These are phyloP conservation scores for Poa annua DNA, from an alignment of 176 grass and related monocot species.

Conservation along the genomic window DNA sequence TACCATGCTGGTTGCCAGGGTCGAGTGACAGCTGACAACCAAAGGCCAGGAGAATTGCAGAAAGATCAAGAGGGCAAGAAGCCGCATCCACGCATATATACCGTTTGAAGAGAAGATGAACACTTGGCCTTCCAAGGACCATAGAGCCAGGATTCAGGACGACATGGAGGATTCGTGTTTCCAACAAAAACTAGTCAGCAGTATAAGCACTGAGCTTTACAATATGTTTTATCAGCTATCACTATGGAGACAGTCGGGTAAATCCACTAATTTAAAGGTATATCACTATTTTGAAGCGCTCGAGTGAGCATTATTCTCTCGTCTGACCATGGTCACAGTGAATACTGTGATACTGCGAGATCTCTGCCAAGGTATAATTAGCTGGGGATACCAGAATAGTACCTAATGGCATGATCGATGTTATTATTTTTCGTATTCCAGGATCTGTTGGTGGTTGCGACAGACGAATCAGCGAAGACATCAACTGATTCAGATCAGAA, in stretches of 20 bases:
- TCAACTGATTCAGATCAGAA: slow-evolving; percentile 14
- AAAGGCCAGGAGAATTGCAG: slow-evolving; percentile 16
- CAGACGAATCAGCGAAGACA: slow-evolving; percentile 38
- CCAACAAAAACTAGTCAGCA: slow-evolving; percentile 10
- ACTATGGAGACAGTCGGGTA: background rate
- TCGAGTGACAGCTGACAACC: background rate
- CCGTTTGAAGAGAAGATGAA: background rate
- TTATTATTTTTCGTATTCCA: background rate
- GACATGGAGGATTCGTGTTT: background rate
- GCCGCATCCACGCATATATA: background rate
- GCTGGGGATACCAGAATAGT: background rate
- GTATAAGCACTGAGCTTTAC: slow-evolving; percentile 5
- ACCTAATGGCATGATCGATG: background rate
- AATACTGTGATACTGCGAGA: slow-evolving; percentile 16
- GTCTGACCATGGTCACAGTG: slow-evolving; percentile 8
- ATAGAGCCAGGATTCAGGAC: slow-evolving; percentile 39
- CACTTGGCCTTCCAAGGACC: slow-evolving; percentile 22
- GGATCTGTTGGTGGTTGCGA: slow-evolving; percentile 6
- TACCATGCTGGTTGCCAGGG: slow-evolving; percentile 8
- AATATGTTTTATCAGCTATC: background rate
- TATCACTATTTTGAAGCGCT: slow-evolving; percentile 13
- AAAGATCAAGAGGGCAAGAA: background rate
- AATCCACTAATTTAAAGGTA: slow-evolving; percentile 21
- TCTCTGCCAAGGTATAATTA: slow-evolving; percentile 14
- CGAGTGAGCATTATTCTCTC: background rate